Evolutionary conservation across 1,139 yeast species (phyloP), one percentile per base, ranked within the genome.

Genomic region (Sugiyamaella novakii): DNA sequence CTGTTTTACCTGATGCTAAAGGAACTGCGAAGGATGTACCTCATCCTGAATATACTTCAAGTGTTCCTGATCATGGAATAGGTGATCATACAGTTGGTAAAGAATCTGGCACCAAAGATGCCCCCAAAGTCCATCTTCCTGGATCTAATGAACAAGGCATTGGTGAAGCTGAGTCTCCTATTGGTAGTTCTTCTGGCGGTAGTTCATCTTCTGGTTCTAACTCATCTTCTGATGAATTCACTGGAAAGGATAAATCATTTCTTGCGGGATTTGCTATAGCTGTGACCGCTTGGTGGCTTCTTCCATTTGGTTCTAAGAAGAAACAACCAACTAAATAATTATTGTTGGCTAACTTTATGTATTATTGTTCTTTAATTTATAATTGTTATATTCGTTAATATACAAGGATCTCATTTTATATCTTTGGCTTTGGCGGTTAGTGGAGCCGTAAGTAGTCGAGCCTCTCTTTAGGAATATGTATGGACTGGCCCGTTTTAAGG

Each of bases 211-310:
- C 24, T 18, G 31, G 24, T n/a, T n/a, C n/a, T n/a, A n/a, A n/a
- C n/a, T n/a, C 35, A 15, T 34, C 38, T 6, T 41, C 25, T 2
- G 43, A 41, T 12, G 53, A 57, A 35, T 40, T 67, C 36, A 40
- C 59, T 18, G 29, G 55, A 4, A 57, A 59, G 24, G 72, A 68
- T 52, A 63, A 63, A 56, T 45, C 61, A 14, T 54, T 65, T 31
- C 58, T 69, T 34, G 58, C 61, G 18, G 61, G 59, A 7, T 56
- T 68, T 35, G 65, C 61, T 1, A 67, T 60, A 8, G 60, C 57
- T 5, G 61, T 69, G 6, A 65, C 63, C 6, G 68, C 63, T 5
- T 67, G 71, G 70, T 68, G 71, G 70, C 37, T 53, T 4, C 47
- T 65, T 21, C 66, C 67, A 19, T 42, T 46, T 30, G 41, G 47